Evolutionary conservation across 2,329 filamentous ascomycete genomes (phyloP).

Genomic region (Aspergillus oerlinghausenensis): DNA sequence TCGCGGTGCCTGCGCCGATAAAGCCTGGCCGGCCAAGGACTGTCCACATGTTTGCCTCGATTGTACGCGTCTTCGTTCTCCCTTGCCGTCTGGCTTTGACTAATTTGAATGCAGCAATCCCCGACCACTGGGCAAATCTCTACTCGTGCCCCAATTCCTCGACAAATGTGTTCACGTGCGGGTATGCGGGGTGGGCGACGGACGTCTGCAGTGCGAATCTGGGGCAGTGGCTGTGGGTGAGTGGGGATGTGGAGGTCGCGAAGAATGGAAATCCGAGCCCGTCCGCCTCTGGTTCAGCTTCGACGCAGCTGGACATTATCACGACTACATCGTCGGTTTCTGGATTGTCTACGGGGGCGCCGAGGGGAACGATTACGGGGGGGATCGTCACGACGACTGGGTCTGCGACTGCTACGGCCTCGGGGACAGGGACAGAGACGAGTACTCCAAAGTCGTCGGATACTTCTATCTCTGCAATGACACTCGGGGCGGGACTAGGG

Average conservation of each 20-base stretch:
- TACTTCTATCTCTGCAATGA: neutral
- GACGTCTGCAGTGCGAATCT: constrained; percentile 2
- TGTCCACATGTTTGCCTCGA: constrained; percentile 11
- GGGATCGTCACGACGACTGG: neutral
- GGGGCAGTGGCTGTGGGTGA: constrained; percentile 2
- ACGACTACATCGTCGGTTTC: neutral
- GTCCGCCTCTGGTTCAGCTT: neutral
- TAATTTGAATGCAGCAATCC: constrained; percentile 1
- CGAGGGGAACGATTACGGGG: neutral
- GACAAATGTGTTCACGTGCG: constrained; percentile 9
- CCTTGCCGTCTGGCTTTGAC: neutral
- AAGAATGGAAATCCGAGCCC: neutral
- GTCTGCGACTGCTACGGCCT: neutral
- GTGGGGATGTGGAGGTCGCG: constrained; percentile 2
- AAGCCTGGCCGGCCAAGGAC: constrained; percentile 9
- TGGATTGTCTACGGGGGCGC: neutral
- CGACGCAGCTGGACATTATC: neutral
- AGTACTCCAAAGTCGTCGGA: neutral
- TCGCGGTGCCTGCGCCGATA: constrained; percentile 12
- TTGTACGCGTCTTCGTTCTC: neutral
- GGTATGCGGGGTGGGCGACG: constrained; percentile 5
- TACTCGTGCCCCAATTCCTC: constrained; percentile 7
- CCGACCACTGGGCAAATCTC: constrained; percentile 8
- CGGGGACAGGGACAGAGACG: neutral
- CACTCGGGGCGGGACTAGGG: neutral